Percentiles rank a stretch among this genome's conserved stretches.
Evolutionary conservation across 139 green algal species (phyloP).

Genomic region (Edaphochlamys debaryana): DNA sequence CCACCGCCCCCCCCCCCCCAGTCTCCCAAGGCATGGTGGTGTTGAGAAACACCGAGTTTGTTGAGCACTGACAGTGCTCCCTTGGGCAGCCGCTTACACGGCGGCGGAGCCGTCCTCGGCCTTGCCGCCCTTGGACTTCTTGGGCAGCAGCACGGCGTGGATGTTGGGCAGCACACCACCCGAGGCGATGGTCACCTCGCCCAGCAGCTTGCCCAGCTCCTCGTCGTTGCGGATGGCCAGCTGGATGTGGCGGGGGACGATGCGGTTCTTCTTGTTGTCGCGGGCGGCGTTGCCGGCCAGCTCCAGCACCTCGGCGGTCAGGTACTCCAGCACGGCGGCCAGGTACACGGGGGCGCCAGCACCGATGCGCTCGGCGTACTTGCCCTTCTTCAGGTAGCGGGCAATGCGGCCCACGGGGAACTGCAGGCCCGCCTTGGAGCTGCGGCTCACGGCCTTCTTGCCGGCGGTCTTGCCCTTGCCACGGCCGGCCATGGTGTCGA

Average conservation of each 20-base stretch:
- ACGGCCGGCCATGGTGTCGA: neutral
- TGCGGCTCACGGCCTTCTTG: slow-evolving; percentile 81
- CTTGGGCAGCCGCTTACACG: too few relatives aligned
- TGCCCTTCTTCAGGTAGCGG: slow-evolving; percentile 85
- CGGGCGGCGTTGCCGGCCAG: slow-evolving; percentile 95
- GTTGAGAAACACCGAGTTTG: too few relatives aligned
- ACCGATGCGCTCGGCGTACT: slow-evolving; percentile 68
- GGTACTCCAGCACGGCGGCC: slow-evolving; percentile 82
- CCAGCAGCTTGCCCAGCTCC: slow-evolving; percentile 81
- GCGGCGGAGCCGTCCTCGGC: neutral
- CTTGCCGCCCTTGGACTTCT: slow-evolving; percentile 68
- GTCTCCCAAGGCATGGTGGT: neutral
- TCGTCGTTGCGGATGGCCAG: slow-evolving; percentile 72
- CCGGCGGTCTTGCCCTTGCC: neutral
- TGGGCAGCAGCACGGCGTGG: slow-evolving; percentile 80
- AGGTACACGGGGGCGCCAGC: slow-evolving; percentile 76
- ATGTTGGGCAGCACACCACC: slow-evolving; percentile 76
- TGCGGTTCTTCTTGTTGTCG: slow-evolving; percentile 94
- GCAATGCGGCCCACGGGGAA: slow-evolving; percentile 88
- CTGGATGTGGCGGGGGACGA: slow-evolving; percentile 88
- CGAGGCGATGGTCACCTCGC: slow-evolving; percentile 71
- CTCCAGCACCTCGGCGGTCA: slow-evolving; percentile 98
- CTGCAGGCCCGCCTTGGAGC: slow-evolving; percentile 90
- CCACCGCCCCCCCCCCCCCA: too few relatives aligned
- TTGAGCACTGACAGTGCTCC: too few relatives aligned